Evolutionary conservation across 1,284 basidiomycete species (phyloP), one percentile per base, ranked within the genome.

Genomic region (Leccinum variabile): DNA sequence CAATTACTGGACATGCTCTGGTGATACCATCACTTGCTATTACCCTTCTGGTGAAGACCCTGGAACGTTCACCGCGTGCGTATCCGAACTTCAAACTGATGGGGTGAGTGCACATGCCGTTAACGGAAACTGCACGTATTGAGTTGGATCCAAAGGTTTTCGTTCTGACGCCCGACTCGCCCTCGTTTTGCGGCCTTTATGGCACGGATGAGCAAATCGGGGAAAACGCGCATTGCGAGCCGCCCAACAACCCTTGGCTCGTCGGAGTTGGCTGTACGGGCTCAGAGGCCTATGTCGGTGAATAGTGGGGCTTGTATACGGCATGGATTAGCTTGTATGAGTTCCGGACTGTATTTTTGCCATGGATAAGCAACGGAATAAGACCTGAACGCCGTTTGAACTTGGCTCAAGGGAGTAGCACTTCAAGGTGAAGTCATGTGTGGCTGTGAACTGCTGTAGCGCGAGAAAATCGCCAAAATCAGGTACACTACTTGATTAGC

Each of bases 181-280:
- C 65, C 1, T 58, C 63, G 4, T 57, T 66, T 32, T 69, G 69
- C 10, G 16, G 41, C 5, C n/a, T 44, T 18, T 18, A 44, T 44
- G 41, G 10, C n/a, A 44, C 16, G 8, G 55, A 18, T 33, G 13
- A 44, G 2, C 3, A 54, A 4, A 60, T 66, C 10, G 68, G 61
- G 35, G 58, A 54, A 16, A 68, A 71, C 53, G 22, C 52, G 14
- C 56, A 64, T 41, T 60, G 61, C 28, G 18, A 49, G 13, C 52
- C 66, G 10, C n/a, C 22, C 46, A 71, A 70, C 50, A 9, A 71
- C 30, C 68, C 62, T 57, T 71, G 68, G 63, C 56, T 61, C 18
- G 14, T 56, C 10, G 54, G 2, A 22, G 13, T 33, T 14, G 25
- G 22, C 1, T 71, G 68, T 49, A 68, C 60, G 3, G 57, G 32